These are phyloP conservation scores for Salvia sclarea DNA, from an alignment of 305 asterid species.

Conservation along the genomic window DNA sequence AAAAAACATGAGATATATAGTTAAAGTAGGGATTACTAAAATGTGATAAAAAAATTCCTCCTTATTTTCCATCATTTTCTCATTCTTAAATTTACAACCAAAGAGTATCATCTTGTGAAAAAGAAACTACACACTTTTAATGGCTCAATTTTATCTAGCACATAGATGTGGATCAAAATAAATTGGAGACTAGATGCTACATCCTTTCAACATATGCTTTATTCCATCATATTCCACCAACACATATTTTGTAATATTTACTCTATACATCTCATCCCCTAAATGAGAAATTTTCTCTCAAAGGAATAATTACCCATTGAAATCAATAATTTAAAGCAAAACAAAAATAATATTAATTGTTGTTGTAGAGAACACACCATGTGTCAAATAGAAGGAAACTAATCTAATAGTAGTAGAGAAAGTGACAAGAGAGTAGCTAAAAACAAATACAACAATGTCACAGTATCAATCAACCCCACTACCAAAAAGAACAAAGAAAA, in stretches of 20 bases:
- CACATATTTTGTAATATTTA: neutral
- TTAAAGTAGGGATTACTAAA: too few species aligned
- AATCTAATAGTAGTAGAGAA: constrained; percentile 30
- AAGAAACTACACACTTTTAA: too few species aligned
- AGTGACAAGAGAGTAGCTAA: constrained; percentile 33
- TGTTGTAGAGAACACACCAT: constrained; percentile 11
- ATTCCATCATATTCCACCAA: neutral
- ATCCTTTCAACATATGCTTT: too few species aligned
- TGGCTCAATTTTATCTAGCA: too few species aligned
- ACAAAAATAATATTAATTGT: neutral
- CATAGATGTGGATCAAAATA: too few species aligned
- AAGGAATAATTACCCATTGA: neutral
- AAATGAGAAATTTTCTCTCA: neutral
- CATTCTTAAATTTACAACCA: too few species aligned
- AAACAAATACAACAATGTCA: constrained; percentile 24
- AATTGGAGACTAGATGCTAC: too few species aligned
- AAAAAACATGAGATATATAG: too few species aligned
- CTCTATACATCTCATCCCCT: neutral
- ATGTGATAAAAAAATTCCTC: too few species aligned
- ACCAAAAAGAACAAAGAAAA: constrained; percentile 31
- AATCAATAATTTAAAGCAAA: neutral
- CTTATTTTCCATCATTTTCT: too few species aligned
- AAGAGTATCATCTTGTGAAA: too few species aligned
- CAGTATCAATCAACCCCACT: constrained; percentile 41
- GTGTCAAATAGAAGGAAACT: constrained; percentile 21